phyloP scores from a whole-genome alignment of 1,284 basidiomycete genomes.

The Peniophora sp. region DNA sequence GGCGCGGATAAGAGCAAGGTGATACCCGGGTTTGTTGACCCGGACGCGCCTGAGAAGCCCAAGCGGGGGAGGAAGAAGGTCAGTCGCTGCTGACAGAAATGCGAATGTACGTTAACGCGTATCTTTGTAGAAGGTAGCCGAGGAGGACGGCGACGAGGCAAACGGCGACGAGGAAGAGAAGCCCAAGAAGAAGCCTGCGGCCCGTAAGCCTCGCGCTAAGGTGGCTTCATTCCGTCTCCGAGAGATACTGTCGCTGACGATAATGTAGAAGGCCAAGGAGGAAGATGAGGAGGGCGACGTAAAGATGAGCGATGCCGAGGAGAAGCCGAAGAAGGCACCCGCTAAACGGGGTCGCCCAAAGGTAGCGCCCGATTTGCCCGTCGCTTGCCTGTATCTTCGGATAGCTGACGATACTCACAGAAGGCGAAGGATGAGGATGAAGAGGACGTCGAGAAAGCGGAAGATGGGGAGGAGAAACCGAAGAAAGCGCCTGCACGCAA shows the following conservation, averaged over 20 bases:
- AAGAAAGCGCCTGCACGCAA: slow-evolving; percentile 7
- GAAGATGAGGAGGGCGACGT: slow-evolving; percentile 16
- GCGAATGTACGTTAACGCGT: not conserved
- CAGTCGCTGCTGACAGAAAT: no score
- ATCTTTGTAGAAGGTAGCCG: not conserved
- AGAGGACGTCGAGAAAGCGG: slow-evolving; percentile 1
- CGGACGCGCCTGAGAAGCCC: slow-evolving; percentile 27
- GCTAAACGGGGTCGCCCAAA: not conserved
- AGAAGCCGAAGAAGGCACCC: slow-evolving; percentile 6
- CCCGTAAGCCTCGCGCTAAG: slow-evolving; percentile 33
- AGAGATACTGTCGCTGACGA: slow-evolving; percentile 7
- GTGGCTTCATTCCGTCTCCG: slow-evolving; percentile 15
- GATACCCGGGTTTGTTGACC: slow-evolving; percentile 38
- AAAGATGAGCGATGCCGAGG: slow-evolving; percentile 7
- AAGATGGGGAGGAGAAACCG: slow-evolving; percentile 17
- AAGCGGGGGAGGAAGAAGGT: slow-evolving; percentile 28
- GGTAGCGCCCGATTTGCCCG: not conserved
- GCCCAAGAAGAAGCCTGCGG: slow-evolving; percentile 15
- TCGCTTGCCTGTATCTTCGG: not conserved
- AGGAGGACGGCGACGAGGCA: slow-evolving; percentile 20
- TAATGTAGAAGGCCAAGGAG: slow-evolving; percentile 26
- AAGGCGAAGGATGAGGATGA: not conserved
- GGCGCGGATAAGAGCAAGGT: slow-evolving; percentile 51
- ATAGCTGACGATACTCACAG: not conserved
- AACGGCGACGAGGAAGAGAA: slow-evolving; percentile 34